Base-by-base conservation (phyloP, 2,329 filamentous ascomycete genomes). In the Penicillium sp. region DNA sequence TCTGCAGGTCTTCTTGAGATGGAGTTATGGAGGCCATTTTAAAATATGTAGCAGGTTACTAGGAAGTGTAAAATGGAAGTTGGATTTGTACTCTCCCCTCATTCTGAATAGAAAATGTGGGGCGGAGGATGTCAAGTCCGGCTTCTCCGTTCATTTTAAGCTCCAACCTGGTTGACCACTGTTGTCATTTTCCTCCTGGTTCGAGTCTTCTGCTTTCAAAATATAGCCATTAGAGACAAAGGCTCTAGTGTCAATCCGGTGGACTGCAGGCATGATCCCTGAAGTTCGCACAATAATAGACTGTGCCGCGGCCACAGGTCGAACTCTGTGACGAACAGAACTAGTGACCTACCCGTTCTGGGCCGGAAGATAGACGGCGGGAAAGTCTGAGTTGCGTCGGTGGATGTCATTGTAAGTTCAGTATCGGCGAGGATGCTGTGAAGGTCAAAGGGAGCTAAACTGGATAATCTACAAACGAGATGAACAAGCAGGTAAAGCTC, bases 1-100 rank as follows among this genome's bases (percentile, higher is more conserved):
- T 41, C 25, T 54, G 54, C 10, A 69, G 54, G 0, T 63, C 51
- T 15, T 48, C 47, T 11, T 61, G 56, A 2, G 65, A 60, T 8
- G 65, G 60, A 2, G 11, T 34, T 1, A 50, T 10, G 7, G 49
- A 46, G 11, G 55, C 33, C 60, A 60, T 60, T 27, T 8, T 53
- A 15, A 19, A 23, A 44, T 16, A 36, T 27, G 25, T 19, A 46
- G 36, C 4, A 34, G 19, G 33, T 38, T 19, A 47, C 8, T 21
- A 10, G 21, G n/a, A 45, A 50, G 25, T 16, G 6, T 29, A 19
- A 16, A 11, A 23, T 16, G 4, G 7, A 45, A 27, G 19, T 39
- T 1, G 29, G 23, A 38, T 51, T 49, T 44, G 53, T 51, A 55
- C 40, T 56, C 36, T 38, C 7, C n/a, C n/a, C 16, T 38, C 34